Base-by-base conservation (phyloP, 2,329 filamentous ascomycete genomes). In the Raffaelea arxii region DNA sequence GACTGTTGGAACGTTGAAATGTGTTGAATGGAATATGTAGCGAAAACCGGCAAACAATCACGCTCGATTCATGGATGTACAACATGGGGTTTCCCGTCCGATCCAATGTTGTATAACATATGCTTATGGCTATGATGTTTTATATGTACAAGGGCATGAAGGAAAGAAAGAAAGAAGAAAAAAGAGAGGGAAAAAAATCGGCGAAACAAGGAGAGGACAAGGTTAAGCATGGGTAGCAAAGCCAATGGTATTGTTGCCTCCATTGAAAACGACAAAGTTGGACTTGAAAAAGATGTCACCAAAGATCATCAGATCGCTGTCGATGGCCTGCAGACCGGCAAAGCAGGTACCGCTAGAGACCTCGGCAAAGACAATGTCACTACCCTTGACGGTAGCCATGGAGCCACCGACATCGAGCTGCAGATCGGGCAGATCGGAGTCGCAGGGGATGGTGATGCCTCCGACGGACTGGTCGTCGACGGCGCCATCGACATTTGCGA, bases 291-390 rank as follows among this genome's bases (percentile, higher is more conserved):
- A 72, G 55, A 78, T 71, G 56, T 79, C 75, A 18, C 77, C 76
- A 56, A 75, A 79, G 58, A 87, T 80, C 62, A 80, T 76, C 32
- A 83, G 61, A 24, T 66, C 63, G 14, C 66, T 65, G 2, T 71
- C 67, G 41, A 75, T 77, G 25, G 74, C 70, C 65, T 86, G 82
- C 18, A 86, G 64, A 54, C 80, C 82, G 49, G 81, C 82, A 54
- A 82, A 85, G 67, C 82, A 86, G 46, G 68, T 76, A 37, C 69
- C 68, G 43, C 66, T 66, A 41, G 69, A 64, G 10, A 78, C 64
- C 24, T 64, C 55, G 2, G 72, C 68, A 53, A 79, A 82, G 53
- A 69, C 72, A 52, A 80, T 69, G 43, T 75, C 67, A 22, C 58
- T 57, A 6, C 76, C 77, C 47, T 69, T 71, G 30, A 81, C 66